A percentile compares a stretch with the other conserved stretches of the same genome.
Conservation (phyloP, 495 filamentous ascomycete genomes). For the Penicillium soppii region DNA sequence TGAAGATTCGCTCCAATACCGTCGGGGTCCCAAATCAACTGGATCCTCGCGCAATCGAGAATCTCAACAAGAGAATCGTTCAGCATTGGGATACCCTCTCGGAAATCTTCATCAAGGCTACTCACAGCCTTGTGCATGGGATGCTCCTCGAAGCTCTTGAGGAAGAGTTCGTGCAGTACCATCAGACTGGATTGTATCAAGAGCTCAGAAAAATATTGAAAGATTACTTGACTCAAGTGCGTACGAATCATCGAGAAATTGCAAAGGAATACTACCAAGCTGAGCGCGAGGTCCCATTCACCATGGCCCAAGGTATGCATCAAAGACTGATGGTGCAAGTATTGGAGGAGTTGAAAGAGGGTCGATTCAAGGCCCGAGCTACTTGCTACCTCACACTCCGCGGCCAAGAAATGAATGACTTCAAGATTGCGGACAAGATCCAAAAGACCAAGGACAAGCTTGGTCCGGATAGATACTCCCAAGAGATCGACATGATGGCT, state of each 20-base stretch:
- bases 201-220: constrained; percentile 11
- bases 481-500: constrained; percentile 53
- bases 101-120: constrained; percentile 26
- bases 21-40: constrained; percentile 40
- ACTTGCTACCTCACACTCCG: constrained; percentile 13
- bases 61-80: constrained; percentile 37
- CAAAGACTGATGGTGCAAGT: constrained; percentile 15
- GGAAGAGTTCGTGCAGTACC: constrained; percentile 34
- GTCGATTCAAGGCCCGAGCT: constrained; percentile 15
- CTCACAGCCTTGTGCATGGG: constrained; percentile 26
- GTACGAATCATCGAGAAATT: constrained; percentile 20
- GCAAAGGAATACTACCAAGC: constrained; percentile 24
- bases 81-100: constrained; percentile 39
- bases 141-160: constrained; percentile 32
- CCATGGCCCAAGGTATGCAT: constrained; percentile 26
- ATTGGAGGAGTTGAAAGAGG: neutral
- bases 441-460: constrained; percentile 29
- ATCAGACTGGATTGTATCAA: constrained; percentile 35
- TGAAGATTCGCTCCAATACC: constrained; percentile 38
- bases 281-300: constrained; percentile 37
- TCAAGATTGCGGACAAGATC: constrained; percentile 11
- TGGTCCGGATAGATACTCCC: constrained; percentile 38
- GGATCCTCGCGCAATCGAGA: constrained; percentile 43
- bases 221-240: constrained; percentile 24
- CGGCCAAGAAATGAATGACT: constrained; percentile 4